Percentiles rank a stretch among this genome's conserved stretches.
Conservation (phyloP, 2,329 filamentous ascomycete genomes). For the Blumeria hordei region DNA sequence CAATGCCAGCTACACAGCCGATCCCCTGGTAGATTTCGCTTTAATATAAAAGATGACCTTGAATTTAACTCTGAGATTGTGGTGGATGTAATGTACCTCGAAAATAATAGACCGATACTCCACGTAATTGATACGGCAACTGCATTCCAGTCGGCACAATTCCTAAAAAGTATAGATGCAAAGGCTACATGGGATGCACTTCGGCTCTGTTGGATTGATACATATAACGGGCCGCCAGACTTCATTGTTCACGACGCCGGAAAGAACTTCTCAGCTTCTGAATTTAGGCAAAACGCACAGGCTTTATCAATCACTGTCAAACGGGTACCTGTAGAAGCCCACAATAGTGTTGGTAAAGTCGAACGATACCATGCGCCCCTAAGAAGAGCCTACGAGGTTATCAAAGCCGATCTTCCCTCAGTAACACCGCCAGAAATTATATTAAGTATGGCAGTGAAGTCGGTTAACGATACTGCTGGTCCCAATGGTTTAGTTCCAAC, state of each 20-base stretch:
- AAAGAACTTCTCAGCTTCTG: slow-evolving; percentile 2
- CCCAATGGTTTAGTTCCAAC: neutral
- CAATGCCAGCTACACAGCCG: neutral
- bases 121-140: slow-evolving; percentile 2
- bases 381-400: neutral
- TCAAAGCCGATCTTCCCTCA: too few species aligned
- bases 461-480: neutral
- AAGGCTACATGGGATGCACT: slow-evolving; percentile 1
- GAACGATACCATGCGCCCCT: neutral
- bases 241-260: neutral
- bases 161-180: neutral
- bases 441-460: neutral
- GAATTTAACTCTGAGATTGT: slow-evolving; percentile 2
- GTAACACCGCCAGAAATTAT: neutral
- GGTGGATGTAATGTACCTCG: slow-evolving; percentile 2
- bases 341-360: slow-evolving; percentile 1
- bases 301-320: neutral
- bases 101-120: neutral
- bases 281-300: slow-evolving; percentile 1
- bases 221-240: slow-evolving; percentile 2
- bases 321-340: neutral
- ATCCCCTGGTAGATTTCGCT: neutral
- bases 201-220: slow-evolving; percentile 3
- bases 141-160: slow-evolving; percentile 1
- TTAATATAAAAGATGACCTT: neutral